A percentile compares a stretch with the other conserved stretches of the same genome.
These are phyloP conservation scores for Solanum corneliomulleri DNA, from an alignment of 257 asterid genomes.

Conservation along the genomic window DNA sequence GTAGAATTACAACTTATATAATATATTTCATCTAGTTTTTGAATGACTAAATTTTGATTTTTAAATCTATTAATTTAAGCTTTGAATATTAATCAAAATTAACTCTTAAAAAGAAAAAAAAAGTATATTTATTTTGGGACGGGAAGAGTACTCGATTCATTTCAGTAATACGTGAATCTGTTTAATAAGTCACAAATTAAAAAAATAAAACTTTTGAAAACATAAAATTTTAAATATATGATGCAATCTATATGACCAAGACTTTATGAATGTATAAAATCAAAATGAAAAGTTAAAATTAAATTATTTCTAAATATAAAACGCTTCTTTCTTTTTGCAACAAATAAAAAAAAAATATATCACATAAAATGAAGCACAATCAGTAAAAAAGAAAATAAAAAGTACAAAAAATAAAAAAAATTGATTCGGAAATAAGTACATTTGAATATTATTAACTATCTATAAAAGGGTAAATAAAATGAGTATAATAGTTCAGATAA, in stretches of 20 bases:
- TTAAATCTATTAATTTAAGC: background rate
- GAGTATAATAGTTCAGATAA: background rate
- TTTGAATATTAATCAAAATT: background rate
- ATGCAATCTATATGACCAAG: background rate
- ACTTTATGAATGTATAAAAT: background rate
- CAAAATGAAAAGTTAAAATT: background rate
- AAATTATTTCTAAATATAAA: background rate
- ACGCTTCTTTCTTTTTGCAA: rapidly evolving
- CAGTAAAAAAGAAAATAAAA: background rate
- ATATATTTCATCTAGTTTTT: background rate
- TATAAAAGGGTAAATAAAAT: background rate
- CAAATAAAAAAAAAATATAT: background rate
- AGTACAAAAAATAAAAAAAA: background rate
- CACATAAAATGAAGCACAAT: background rate
- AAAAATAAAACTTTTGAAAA: background rate
- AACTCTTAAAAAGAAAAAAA: background rate
- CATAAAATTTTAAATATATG: background rate
- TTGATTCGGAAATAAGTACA: background rate
- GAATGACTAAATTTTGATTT: background rate
- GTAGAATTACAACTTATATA: background rate
- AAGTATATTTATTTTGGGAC: background rate
- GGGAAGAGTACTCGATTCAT: background rate
- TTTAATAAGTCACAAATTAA: background rate
- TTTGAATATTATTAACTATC: background rate
- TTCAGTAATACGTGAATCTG: background rate